Conservation (phyloP, 2,329 filamentous ascomycete genomes). For the Xylariales sp. region DNA sequence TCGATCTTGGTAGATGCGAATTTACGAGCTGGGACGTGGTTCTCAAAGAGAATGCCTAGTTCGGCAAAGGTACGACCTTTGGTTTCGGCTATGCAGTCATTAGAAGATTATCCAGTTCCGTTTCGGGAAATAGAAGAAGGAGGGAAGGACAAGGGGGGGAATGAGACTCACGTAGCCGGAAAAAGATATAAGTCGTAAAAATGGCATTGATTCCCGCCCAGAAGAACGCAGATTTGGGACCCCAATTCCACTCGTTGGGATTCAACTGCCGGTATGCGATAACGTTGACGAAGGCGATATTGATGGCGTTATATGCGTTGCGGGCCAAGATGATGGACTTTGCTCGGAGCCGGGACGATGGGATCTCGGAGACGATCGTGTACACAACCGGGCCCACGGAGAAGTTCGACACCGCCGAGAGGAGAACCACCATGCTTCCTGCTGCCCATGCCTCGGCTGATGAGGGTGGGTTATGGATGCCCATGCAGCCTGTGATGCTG, state of each 20-base stretch:
- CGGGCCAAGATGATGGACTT: conserved; percentile 12
- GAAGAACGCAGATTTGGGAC: conserved; percentile 8
- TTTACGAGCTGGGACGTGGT: conserved; percentile 30
- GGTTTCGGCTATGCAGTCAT: conserved; percentile 19
- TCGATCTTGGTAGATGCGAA: conserved; percentile 27
- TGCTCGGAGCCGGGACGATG: conserved; percentile 32
- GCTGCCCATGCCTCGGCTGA: conserved; percentile 36
- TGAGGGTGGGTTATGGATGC: conserved; percentile 28
- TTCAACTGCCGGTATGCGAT: conserved; percentile 10
- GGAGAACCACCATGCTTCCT: conserved; percentile 37
- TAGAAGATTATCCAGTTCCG: not conserved
- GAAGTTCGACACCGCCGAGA: conserved; percentile 38
- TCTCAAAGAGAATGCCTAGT: conserved; percentile 43
- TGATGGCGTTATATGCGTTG: conserved; percentile 32
- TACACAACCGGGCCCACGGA: conserved; percentile 43
- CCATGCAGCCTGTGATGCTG: conserved; percentile 21
- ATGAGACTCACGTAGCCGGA: conserved; percentile 37
- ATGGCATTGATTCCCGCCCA: conserved; percentile 29
- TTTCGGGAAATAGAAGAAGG: no score
- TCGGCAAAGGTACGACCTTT: conserved; percentile 42
- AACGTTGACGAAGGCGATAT: conserved; percentile 27
- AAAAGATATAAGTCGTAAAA: conserved; percentile 38
- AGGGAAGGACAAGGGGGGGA: no score
- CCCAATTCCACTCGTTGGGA: conserved; percentile 9
- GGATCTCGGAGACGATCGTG: conserved; percentile 42